Conservation (phyloP, 192 early-diverging fungal species). For the Chytriomyces hyalinus region DNA sequence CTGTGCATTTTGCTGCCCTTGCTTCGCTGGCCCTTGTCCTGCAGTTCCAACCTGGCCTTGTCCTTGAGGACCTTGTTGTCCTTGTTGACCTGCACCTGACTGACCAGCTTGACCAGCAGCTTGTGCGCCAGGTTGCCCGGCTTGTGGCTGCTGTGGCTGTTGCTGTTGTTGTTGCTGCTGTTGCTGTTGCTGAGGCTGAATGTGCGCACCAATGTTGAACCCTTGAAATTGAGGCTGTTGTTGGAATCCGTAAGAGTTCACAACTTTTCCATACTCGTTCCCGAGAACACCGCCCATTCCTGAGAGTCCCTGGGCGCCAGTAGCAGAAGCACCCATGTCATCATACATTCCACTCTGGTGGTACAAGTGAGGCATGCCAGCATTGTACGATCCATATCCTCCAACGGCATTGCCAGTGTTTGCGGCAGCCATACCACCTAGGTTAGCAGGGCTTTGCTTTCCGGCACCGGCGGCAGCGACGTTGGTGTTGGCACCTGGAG, state of each 20-base stretch:
- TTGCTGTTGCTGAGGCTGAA: constrained; percentile 13
- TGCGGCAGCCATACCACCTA: constrained; percentile 18
- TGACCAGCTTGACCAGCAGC: constrained; percentile 18
- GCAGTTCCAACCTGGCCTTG: constrained; percentile 26
- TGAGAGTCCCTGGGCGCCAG: constrained; percentile 7
- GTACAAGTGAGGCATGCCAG: constrained; percentile 43
- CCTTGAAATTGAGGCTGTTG: constrained; percentile 37
- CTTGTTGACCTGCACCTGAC: constrained; percentile 10
- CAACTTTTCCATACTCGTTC: constrained; percentile 26
- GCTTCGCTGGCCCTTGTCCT: constrained; percentile 18
- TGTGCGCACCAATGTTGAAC: constrained; percentile 21
- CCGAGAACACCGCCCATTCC: constrained; percentile 28
- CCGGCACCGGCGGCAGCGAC: constrained; percentile 15
- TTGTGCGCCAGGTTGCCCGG: background rate
- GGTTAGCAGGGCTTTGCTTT: constrained; percentile 25
- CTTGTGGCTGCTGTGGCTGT: background rate
- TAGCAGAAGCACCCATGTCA: constrained; percentile 28
- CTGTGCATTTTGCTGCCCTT: constrained; percentile 22
- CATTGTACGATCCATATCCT: constrained; percentile 28
- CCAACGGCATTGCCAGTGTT: background rate
- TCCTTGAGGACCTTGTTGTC: constrained; percentile 8
- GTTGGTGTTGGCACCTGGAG: background rate
- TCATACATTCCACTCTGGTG: constrained; percentile 40
- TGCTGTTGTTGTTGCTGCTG: constrained; percentile 11
- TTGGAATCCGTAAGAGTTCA: constrained; percentile 17